phyloP scores from a whole-genome alignment of 1,284 basidiomycete species.

The Pterula multifida region DNA sequence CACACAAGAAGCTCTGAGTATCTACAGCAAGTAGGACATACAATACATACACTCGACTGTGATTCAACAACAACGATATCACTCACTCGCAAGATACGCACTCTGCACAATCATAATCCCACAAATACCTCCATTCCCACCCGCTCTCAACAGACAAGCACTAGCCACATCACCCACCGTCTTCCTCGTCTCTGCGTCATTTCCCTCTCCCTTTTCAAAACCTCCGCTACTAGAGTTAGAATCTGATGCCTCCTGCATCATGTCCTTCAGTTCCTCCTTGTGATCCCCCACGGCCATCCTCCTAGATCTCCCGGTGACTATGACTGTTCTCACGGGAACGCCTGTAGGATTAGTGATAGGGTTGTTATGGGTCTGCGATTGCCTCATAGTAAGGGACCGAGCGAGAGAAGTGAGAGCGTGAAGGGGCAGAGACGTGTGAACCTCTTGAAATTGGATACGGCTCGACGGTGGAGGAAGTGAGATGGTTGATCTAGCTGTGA shows the following conservation, averaged over 20 bases:
- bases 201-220: slow-evolving; percentile 12
- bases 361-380: slow-evolving; percentile 9
- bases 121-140: not conserved
- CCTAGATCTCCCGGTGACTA: slow-evolving; percentile 62
- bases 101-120: not conserved
- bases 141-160: slow-evolving; percentile 21
- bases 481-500: slow-evolving; percentile 13
- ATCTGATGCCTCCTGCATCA: slow-evolving; percentile 37
- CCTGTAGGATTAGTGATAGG: slow-evolving; percentile 10
- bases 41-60: no score
- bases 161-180: slow-evolving; percentile 76
- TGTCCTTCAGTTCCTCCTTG: slow-evolving; percentile 44
- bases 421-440: slow-evolving; percentile 41
- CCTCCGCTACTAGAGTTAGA: slow-evolving; percentile 23
- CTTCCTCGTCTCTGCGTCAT: slow-evolving; percentile 53
- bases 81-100: no score
- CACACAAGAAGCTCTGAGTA: no score
- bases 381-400: slow-evolving; percentile 15
- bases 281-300: slow-evolving; percentile 57
- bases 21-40: no score
- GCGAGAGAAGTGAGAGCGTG: slow-evolving; percentile 19
- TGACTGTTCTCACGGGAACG: slow-evolving; percentile 31
- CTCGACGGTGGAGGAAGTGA: slow-evolving; percentile 18
- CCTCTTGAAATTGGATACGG: slow-evolving; percentile 44
- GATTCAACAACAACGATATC: no score